Evolutionary conservation across 2,329 filamentous ascomycete genomes (phyloP), one percentile per base, ranked within the genome.

Genomic region (Westerdykella aurantiaca): DNA sequence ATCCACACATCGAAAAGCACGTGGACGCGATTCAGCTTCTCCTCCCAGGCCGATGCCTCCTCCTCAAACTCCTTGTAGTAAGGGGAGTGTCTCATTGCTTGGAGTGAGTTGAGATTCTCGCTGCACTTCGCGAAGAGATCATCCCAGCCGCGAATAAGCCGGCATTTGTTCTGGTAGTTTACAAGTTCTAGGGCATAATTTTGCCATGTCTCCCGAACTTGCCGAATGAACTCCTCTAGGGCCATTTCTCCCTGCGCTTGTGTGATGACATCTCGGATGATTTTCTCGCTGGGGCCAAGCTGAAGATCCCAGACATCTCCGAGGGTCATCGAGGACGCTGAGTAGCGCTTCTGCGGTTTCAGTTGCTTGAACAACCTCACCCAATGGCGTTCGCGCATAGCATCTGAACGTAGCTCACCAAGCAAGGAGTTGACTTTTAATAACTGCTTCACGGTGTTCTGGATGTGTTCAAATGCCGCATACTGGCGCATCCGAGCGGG

Each of bases 1-100:
- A 98, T 98, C 94, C 94, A 99, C 13, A 98, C 90, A 66, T 99
- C 93, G 61, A 99, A 98, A 9, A 98, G 78, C 13, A 98, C 88
- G 64, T 98, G 93, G 2, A 98, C 89, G 37, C 93, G 83, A 67
- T 97, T 99, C 21, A 99, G 78, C 67, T 95, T 95, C 70, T 98
- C 94, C 69, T 98, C 94, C 93, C 93, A 98, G 1, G 86, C 81
- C 1, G 89, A 86, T 6, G 94, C 94, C 57, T 98, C 93, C 58
- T 98, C 93, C 65, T 98, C 93, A 50, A 99, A 99, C 59, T 97
- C 91, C 68, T 96, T 97, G 77, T 95, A 98, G 69, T 98, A 98
- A 0, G 93, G 93, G 5, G 93, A 99, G 68, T 98, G 91, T 63
- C 88, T 86, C 94, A 99, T 99, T 18, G 93, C 93, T 69, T 97